Conservation (phyloP, 2,329 filamentous ascomycete genomes). For the Claviceps citrina region DNA sequence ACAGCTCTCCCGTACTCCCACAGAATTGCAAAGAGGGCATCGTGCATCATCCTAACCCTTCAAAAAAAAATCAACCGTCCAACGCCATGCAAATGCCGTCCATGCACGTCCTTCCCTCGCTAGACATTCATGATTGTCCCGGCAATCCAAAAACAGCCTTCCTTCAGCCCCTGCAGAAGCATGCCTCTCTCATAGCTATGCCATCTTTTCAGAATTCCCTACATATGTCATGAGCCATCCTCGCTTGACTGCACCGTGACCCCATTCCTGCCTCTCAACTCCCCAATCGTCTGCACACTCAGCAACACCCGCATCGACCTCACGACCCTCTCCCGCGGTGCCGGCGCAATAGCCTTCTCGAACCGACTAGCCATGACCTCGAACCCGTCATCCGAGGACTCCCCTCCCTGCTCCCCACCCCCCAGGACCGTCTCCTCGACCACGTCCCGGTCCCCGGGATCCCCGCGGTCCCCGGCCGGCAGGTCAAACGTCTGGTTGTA, state of each 20-base stretch:
- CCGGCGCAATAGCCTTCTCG: conserved; percentile 35
- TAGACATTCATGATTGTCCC: too few relatives aligned
- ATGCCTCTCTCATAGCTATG: too few relatives aligned
- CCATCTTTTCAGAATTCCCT: not conserved
- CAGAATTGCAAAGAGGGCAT: conserved; percentile 1
- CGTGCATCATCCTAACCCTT: not conserved
- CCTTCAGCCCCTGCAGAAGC: not conserved
- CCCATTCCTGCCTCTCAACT: conserved; percentile 34
- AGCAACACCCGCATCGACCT: conserved; percentile 47
- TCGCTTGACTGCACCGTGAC: conserved; percentile 32
- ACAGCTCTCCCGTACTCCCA: not conserved
- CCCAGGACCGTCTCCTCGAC: conserved; percentile 30
- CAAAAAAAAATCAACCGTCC: not conserved
- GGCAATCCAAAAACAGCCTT: not conserved
- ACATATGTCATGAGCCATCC: conserved; percentile 9
- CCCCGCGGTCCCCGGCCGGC: conserved; percentile 17
- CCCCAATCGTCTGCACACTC: conserved; percentile 35
- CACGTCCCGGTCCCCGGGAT: conserved; percentile 16
- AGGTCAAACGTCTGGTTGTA: conserved; percentile 42
- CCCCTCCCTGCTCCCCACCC: conserved; percentile 10
- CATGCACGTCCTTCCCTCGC: not conserved
- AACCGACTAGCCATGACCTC: conserved; percentile 43
- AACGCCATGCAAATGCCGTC: not conserved
- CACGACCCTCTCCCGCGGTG: conserved; percentile 27
- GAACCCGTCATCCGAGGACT: conserved; percentile 31